phyloP scores from a whole-genome alignment of 1,139 yeast species.

The Sugiyamaella pinicola region DNA sequence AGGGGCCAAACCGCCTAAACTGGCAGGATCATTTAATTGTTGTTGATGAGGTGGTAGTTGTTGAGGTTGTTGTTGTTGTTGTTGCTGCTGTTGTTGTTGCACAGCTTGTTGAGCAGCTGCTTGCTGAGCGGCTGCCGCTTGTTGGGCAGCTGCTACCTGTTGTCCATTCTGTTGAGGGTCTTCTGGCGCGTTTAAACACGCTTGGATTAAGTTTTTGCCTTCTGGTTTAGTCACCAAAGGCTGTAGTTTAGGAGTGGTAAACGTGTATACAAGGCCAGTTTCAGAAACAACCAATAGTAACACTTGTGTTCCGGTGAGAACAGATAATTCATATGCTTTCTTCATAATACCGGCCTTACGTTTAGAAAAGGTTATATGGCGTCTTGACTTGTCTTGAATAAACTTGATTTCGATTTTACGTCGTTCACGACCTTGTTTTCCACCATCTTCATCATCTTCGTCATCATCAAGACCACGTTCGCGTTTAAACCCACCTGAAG shows the following conservation, averaged over 20 bases:
- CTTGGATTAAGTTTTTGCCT: constrained; percentile 95
- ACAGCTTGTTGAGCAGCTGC: constrained; percentile 21
- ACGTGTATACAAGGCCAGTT: constrained; percentile 97
- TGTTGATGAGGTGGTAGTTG: constrained; percentile 24
- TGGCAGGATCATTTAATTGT: constrained; percentile 24
- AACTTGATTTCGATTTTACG: constrained; percentile 96
- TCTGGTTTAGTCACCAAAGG: constrained; percentile 96
- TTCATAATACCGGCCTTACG: constrained; percentile 99
- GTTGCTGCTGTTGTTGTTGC: constrained; percentile 24
- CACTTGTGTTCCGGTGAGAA: constrained; percentile 95
- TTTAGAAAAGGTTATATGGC: constrained; percentile 96
- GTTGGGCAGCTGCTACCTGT: constrained; percentile 19
- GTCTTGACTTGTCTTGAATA: constrained; percentile 94
- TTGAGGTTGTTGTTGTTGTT: constrained; percentile 20
- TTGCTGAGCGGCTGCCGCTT: constrained; percentile 21
- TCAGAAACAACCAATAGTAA: constrained; percentile 90
- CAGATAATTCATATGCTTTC: constrained; percentile 93
- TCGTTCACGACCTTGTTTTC: constrained; percentile 72
- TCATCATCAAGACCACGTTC: constrained; percentile 43
- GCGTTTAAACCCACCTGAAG: constrained; percentile 27
- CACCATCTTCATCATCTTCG: constrained; percentile 74
- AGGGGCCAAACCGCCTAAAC: constrained; percentile 22
- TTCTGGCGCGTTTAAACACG: constrained; percentile 94
- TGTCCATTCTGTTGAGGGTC: constrained; percentile 29
- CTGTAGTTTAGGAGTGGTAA: constrained; percentile 96